These are phyloP conservation scores for Torrubiella hemipterigena DNA, from an alignment of 2,329 filamentous ascomycete genomes.

Conservation along the genomic window DNA sequence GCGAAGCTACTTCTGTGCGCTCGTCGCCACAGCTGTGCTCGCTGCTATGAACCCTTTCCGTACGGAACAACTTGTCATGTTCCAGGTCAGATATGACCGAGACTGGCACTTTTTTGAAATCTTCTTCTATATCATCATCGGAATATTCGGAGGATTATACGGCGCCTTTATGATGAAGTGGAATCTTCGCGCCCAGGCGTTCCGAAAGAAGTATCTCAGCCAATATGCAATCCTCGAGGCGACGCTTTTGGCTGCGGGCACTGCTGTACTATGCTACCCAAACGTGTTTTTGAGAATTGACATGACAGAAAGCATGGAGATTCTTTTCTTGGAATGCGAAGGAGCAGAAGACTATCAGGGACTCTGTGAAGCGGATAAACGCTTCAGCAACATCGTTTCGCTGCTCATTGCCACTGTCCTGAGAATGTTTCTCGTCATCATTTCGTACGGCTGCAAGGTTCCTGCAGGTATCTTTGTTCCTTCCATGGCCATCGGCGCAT, in stretches of 20 bases:
- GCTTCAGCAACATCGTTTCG: conserved; percentile 68
- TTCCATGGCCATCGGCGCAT: conserved; percentile 93
- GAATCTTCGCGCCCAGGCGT: conserved; percentile 83
- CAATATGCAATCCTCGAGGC: conserved; percentile 80
- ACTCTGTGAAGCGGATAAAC: conserved; percentile 68
- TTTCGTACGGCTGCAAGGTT: conserved; percentile 96
- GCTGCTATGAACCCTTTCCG: conserved; percentile 96
- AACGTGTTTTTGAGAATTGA: conserved; percentile 93
- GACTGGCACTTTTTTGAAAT: conserved; percentile 98
- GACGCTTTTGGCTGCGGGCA: conserved; percentile 68
- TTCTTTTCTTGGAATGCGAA: conserved; percentile 88
- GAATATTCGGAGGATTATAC: conserved; percentile 87
- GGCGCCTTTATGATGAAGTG: conserved; percentile 97
- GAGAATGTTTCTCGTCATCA: conserved; percentile 74
- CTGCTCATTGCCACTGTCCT: conserved; percentile 70
- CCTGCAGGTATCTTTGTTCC: conserved; percentile 97
- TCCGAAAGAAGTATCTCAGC: conserved; percentile 83
- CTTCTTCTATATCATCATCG: conserved; percentile 82
- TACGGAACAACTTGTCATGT: conserved; percentile 97
- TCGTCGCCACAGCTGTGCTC: conserved; percentile 86
- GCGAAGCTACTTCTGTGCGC: conserved; percentile 94
- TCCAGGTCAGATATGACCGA: conserved; percentile 90
- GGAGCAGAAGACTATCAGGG: conserved; percentile 79
- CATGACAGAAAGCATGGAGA: conserved; percentile 99
- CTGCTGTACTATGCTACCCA: conserved; percentile 89